phyloP scores from a whole-genome alignment of 1,139 yeast genomes.

The Suhomyces panamericanus region DNA sequence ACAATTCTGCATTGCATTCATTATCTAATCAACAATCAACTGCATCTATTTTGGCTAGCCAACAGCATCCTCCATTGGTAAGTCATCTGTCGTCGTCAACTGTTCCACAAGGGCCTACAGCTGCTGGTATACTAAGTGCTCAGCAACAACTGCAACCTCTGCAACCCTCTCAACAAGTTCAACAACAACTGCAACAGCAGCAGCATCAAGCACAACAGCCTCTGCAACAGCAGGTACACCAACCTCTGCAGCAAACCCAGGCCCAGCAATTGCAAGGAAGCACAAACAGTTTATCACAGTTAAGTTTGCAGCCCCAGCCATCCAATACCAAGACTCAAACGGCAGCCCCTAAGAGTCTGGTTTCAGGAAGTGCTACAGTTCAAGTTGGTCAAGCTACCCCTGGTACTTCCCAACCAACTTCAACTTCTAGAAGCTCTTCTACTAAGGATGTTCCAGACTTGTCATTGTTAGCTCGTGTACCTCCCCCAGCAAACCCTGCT shows the following conservation, averaged over 20 bases:
- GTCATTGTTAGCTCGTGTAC: conserved; percentile 71
- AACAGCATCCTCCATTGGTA: conserved; percentile 12
- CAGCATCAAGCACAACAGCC: neutral
- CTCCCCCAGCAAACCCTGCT: conserved; percentile 98
- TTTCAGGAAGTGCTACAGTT: conserved; percentile 2
- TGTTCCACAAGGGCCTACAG: conserved; percentile 18
- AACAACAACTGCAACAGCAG: neutral
- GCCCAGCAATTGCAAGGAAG: conserved; percentile 7
- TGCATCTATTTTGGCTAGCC: conserved; percentile 12
- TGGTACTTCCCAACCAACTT: conserved; percentile 13
- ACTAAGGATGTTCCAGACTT: conserved; percentile 62
- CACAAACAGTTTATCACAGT: conserved; percentile 5
- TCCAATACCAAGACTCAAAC: conserved; percentile 8
- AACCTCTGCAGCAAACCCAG: conserved; percentile 8
- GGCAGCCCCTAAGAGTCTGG: neutral
- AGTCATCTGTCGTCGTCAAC: conserved; percentile 7
- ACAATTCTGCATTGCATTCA: conserved; percentile 18
- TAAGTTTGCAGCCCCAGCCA: conserved; percentile 5
- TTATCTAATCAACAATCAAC: conserved; percentile 11
- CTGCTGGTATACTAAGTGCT: conserved; percentile 17
- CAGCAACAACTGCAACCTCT: conserved; percentile 10
- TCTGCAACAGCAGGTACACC: neutral
- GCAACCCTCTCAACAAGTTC: conserved; percentile 17
- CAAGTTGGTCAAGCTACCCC: conserved; percentile 5
- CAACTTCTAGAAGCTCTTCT: conserved; percentile 1